Conservation (phyloP, 1,284 basidiomycete species). For the Peniophora sp. region DNA sequence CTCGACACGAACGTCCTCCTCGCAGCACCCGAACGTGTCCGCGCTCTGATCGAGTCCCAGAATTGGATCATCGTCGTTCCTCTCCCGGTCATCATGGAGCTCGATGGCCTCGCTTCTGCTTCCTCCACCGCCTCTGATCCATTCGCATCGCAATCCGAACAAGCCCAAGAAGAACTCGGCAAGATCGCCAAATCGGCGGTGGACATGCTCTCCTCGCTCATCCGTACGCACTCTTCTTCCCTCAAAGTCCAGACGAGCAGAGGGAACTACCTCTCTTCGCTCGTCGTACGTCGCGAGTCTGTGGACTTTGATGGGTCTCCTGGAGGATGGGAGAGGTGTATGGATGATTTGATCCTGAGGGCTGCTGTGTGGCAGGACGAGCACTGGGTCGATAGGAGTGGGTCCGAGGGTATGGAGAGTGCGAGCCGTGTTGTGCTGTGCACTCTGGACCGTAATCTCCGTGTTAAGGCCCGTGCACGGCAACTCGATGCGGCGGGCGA, state of each 20-base stretch:
- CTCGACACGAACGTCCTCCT: constrained; percentile 94
- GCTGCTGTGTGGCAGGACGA: constrained; percentile 89
- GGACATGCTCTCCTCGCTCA: constrained; percentile 65
- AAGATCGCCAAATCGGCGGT: constrained; percentile 69
- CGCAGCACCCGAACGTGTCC: constrained; percentile 67
- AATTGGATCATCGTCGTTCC: constrained; percentile 89
- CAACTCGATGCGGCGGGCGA: constrained; percentile 74
- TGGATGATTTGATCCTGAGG: constrained; percentile 93
- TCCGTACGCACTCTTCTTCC: constrained; percentile 67
- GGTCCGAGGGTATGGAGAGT: constrained; percentile 45
- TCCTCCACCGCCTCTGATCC: constrained; percentile 28
- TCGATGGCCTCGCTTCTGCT: constrained; percentile 73
- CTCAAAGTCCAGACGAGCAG: constrained; percentile 93
- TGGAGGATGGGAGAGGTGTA: constrained; percentile 59
- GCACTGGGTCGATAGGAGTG: constrained; percentile 84
- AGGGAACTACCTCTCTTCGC: constrained; percentile 86
- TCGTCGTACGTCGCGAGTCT: constrained; percentile 81
- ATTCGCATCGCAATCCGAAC: constrained; percentile 17
- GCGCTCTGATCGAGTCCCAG: constrained; percentile 71
- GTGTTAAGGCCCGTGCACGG: constrained; percentile 77
- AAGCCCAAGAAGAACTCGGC: constrained; percentile 34
- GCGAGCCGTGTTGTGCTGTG: constrained; percentile 83
- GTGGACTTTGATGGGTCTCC: constrained; percentile 56
- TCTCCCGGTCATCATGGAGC: constrained; percentile 91
- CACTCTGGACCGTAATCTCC: constrained; percentile 87